Conservation (phyloP, 2,329 filamentous ascomycete species). For the Colletotrichum filicis region DNA sequence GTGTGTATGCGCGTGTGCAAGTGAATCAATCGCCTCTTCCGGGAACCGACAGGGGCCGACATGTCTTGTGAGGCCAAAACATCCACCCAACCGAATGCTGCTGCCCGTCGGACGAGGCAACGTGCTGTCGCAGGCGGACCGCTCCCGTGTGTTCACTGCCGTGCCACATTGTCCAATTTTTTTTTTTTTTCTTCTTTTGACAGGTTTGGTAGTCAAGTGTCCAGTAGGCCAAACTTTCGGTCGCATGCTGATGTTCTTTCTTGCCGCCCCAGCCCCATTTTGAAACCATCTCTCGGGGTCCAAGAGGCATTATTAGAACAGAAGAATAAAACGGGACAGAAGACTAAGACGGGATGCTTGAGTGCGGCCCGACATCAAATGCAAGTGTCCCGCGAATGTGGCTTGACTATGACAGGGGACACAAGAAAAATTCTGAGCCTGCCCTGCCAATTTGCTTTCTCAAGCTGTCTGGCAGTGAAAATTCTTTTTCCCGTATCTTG, state of each 20-base stretch:
- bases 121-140: constrained; percentile 20
- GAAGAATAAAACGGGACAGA: neutral
- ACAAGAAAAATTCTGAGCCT: neutral
- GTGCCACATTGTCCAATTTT: constrained; percentile 11
- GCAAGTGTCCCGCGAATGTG: neutral
- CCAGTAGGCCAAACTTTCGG: neutral
- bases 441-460: neutral
- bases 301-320: neutral
- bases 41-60: neutral
- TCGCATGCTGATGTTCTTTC: neutral
- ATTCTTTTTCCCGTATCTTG: neutral
- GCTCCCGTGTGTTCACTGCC: constrained; percentile 24
- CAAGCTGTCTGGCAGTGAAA: neutral
- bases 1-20: neutral
- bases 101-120: constrained; percentile 14
- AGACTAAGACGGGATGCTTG: neutral
- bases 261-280: constrained; percentile 23
- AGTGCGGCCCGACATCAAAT: constrained; percentile 15
- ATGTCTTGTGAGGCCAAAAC: constrained; percentile 6
- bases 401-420: neutral
- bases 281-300: constrained; percentile 13
- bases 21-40: neutral
- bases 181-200: constrained; percentile 3
- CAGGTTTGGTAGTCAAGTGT: constrained; percentile 14
- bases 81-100: neutral